Evolutionary conservation across 768 basidiomycete species (phyloP).

Genomic region (Boletus rubropictus): DNA sequence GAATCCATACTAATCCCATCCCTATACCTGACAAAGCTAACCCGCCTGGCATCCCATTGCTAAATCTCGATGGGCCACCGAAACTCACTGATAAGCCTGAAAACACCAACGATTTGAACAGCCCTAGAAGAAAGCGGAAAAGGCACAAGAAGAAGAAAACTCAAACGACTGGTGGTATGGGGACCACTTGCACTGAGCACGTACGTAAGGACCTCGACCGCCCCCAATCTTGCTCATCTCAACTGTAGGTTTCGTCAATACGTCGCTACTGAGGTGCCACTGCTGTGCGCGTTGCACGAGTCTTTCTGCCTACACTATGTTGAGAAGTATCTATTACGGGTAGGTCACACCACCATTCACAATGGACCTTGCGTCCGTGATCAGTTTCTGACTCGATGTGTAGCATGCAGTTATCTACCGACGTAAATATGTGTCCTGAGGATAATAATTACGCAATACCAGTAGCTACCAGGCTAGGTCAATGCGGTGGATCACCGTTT

Average conservation of each 20-base stretch:
- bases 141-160: constrained; percentile 51
- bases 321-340: not conserved
- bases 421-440: constrained; percentile 19
- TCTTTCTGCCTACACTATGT: not conserved
- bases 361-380: not conserved
- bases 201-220: constrained; percentile 11
- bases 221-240: not conserved
- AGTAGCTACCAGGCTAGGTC: not conserved
- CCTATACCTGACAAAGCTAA: constrained; percentile 10
- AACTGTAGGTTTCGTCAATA: constrained; percentile 1
- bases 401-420: constrained; percentile 4
- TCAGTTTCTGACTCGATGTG: not conserved
- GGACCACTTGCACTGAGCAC: constrained; percentile 9
- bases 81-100: constrained; percentile 17
- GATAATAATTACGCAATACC: constrained; percentile 15
- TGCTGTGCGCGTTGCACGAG: not conserved
- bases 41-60: constrained; percentile 34
- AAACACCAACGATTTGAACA: constrained; percentile 13
- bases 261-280: constrained; percentile 1
- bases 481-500: constrained; percentile 2
- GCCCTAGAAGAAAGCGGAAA: constrained; percentile 50
- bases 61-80: constrained; percentile 53
- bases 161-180: constrained; percentile 23
- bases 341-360: not conserved
- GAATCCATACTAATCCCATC: constrained; percentile 1